Evolutionary conservation across 345 rosid genomes (phyloP).

Genomic region (Combretum micranthum): DNA sequence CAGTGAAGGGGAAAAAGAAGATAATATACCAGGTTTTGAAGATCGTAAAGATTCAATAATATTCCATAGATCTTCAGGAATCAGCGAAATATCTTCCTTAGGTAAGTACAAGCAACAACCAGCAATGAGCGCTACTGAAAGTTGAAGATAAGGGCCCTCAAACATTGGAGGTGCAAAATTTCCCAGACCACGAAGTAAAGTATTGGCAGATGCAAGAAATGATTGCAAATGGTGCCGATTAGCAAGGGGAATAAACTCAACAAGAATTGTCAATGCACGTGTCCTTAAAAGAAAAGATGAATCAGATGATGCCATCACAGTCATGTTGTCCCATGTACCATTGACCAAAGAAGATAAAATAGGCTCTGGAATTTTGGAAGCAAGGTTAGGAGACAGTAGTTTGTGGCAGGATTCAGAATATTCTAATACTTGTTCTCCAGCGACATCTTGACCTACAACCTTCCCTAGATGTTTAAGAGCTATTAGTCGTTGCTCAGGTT

Average conservation of each 20-base stretch:
- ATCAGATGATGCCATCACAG: constrained; percentile 59
- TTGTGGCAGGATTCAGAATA: constrained; percentile 25
- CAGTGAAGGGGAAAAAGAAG: background rate
- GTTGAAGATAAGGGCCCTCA: constrained; percentile 54
- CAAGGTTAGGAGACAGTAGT: constrained; percentile 27
- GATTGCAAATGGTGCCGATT: constrained; percentile 47
- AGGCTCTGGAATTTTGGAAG: constrained; percentile 31
- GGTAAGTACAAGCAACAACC: constrained; percentile 67
- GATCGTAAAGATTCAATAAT: constrained; percentile 46
- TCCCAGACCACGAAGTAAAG: constrained; percentile 49
- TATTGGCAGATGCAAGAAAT: constrained; percentile 58
- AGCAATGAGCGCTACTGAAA: constrained; percentile 62
- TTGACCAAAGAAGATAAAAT: constrained; percentile 46
- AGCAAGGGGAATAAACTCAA: constrained; percentile 57
- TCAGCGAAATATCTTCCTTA: constrained; percentile 54
- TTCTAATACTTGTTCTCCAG: constrained; percentile 22
- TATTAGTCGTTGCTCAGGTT: constrained; percentile 73
- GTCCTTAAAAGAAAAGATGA: constrained; percentile 40
- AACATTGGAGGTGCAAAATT: constrained; percentile 38
- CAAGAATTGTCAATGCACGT: constrained; percentile 58
- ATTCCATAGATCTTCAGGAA: constrained; percentile 63
- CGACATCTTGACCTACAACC: constrained; percentile 49
- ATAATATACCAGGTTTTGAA: constrained; percentile 41
- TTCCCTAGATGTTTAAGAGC: constrained; percentile 59
- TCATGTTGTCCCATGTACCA: constrained; percentile 69